Evolutionary conservation across 768 basidiomycete genomes (phyloP).

Genomic region (Macrolepiota albuminosa): DNA sequence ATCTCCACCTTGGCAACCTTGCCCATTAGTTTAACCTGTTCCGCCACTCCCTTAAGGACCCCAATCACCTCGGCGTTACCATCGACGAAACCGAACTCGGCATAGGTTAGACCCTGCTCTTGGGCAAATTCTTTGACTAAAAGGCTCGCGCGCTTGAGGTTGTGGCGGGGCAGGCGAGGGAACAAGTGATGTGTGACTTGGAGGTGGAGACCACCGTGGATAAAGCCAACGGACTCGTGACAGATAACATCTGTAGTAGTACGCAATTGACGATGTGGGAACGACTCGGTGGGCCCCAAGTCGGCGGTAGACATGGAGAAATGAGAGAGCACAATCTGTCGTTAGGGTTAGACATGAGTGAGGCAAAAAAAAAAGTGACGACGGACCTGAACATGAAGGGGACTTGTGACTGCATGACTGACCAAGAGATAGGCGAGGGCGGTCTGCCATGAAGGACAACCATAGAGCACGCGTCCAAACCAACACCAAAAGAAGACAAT

Average conservation of each 20-base stretch:
- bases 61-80: constrained; percentile 83
- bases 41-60: constrained; percentile 80
- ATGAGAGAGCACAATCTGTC: constrained; percentile 92
- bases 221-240: constrained; percentile 72
- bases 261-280: constrained; percentile 89
- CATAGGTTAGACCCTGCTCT: constrained; percentile 81
- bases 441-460: constrained; percentile 68
- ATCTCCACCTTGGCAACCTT: constrained; percentile 78
- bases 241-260: constrained; percentile 98
- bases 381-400: constrained; percentile 89
- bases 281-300: constrained; percentile 86
- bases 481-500: constrained; percentile 86
- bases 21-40: constrained; percentile 80
- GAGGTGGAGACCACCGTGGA: constrained; percentile 96
- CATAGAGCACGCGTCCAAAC: constrained; percentile 68
- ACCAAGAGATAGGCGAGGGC: constrained; percentile 74
- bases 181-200: constrained; percentile 98
- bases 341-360: background rate
- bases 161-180: constrained; percentile 92
- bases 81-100: constrained; percentile 85
- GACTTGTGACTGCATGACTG: constrained; percentile 82
- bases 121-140: constrained; percentile 86
- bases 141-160: constrained; percentile 74
- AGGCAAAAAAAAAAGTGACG: background rate
- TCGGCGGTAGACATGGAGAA: constrained; percentile 94